Evolutionary conservation across 768 basidiomycete genomes (phyloP), one percentile per base, ranked within the genome.

Genomic region (Nidularia pulvinata): DNA sequence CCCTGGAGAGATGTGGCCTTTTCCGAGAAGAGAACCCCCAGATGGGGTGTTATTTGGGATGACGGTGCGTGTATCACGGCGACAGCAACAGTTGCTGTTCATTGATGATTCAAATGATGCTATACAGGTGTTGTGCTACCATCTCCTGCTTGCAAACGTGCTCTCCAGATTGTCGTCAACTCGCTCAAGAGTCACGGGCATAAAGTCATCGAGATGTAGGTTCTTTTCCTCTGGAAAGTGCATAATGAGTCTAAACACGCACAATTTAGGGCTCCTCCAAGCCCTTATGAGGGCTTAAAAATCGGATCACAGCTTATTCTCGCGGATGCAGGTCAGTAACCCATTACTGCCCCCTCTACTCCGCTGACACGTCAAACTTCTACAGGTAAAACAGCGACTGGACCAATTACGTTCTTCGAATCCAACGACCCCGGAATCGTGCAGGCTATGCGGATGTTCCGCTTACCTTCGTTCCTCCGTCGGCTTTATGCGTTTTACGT

Each of bases 21-120:
- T 39, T 64, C 53, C 46, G 56, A 48, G 62, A 65, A 61, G 14
- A 61, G 64, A 16, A 67, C 68, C 35, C 65, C 79, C 3, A 79
- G 75, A 55, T 86, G 81, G 80, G 84, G 84, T 36, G 74, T 86
- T 2, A 67, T 86, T 50, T 84, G 83, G 80, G 77, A 82, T 48
- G 86, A 88, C 60, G 84, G 86, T 84, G 53, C 14, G 46, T 32
- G 5, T 19, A 22, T 34, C 4, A 9, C 9, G 14, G 35, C 25
- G 25, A 30, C 25, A 30, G 25, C 2, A 30, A 4, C 3, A 30
- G 25, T 2, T 5, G 13, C 10, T 32, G 5, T 33, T 13, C 35
- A 5, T 34, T 11, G 7, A 22, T 19, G 9, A 37, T 22, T 50
- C 39, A 48, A 9, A 53, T 39, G 19, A 37, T 30, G 47, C 5